A percentile compares a stretch with the other conserved stretches of the same genome.
phyloP scores from a whole-genome alignment of 352 stramenopile species.

The Globisporangium takayamanum region DNA sequence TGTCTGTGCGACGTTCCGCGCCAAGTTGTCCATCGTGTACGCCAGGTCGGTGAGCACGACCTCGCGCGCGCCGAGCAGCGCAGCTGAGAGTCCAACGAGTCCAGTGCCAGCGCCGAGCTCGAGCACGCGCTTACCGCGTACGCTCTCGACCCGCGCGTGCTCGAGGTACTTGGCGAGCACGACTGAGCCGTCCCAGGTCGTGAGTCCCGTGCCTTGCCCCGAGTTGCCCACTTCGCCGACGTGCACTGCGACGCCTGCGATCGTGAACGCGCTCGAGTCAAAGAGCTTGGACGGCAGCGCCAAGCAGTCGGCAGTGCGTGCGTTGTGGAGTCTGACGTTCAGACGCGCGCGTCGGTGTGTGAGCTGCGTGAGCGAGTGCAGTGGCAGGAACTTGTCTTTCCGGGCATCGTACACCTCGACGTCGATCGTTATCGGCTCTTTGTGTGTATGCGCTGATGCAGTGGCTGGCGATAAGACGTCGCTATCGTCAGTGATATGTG shows the following conservation, averaged over 20 bases:
- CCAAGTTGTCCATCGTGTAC: slow-evolving; percentile 84
- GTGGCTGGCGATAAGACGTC: too few species aligned
- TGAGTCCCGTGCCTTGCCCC: slow-evolving; percentile 81
- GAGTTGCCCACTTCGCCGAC: slow-evolving; percentile 76
- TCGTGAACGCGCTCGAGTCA: slow-evolving; percentile 41
- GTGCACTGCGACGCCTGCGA: slow-evolving; percentile 39
- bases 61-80: slow-evolving; percentile 60
- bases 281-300: slow-evolving; percentile 58
- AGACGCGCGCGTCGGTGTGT: slow-evolving; percentile 23
- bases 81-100: slow-evolving; percentile 78
- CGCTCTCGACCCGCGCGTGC: slow-evolving; percentile 20
- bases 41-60: slow-evolving; percentile 82
- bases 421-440: slow-evolving; percentile 15
- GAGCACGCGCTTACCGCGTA: slow-evolving; percentile 46
- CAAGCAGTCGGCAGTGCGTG: slow-evolving; percentile 16
- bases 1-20: slow-evolving; percentile 42
- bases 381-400: slow-evolving; percentile 23
- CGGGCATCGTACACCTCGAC: slow-evolving; percentile 38
- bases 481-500: not conserved
- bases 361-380: slow-evolving; percentile 22
- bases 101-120: slow-evolving; percentile 86
- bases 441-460: not conserved
- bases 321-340: slow-evolving; percentile 28
- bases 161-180: slow-evolving; percentile 91
- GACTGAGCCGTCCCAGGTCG: slow-evolving; percentile 88